phyloP scores from a whole-genome alignment of 2,329 filamentous ascomycete species.

The Ophiostoma ips region DNA sequence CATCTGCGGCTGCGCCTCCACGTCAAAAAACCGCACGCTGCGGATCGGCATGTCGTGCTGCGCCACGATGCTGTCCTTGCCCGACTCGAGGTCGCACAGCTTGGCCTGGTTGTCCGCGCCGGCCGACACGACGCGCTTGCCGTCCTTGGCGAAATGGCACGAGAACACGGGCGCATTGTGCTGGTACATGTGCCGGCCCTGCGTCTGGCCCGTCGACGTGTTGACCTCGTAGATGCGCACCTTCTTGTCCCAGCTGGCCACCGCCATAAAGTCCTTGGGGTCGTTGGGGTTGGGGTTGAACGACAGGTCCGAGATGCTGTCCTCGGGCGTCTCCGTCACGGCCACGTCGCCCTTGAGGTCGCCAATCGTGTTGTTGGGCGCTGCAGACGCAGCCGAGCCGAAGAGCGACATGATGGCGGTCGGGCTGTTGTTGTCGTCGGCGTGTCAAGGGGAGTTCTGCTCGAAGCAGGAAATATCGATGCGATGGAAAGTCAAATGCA shows the following conservation, averaged over 20 bases:
- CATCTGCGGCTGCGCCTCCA: conserved; percentile 52
- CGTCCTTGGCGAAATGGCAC: conserved; percentile 89
- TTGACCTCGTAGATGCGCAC: conserved; percentile 93
- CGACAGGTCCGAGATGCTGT: conserved; percentile 75
- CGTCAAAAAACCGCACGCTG: conserved; percentile 64
- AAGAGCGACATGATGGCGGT: conserved; percentile 42
- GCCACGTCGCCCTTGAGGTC: conserved; percentile 83
- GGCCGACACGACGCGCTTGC: conserved; percentile 72
- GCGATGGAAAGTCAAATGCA: too few relatives aligned
- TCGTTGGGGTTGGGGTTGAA: conserved; percentile 43
- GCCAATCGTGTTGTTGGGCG: conserved; percentile 60
- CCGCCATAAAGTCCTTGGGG: conserved; percentile 65
- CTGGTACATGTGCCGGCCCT: conserved; percentile 75
- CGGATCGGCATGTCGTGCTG: conserved; percentile 76
- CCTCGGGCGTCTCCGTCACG: conserved; percentile 64
- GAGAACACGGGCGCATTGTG: conserved; percentile 75
- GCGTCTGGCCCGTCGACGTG: conserved; percentile 53
- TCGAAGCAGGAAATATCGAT: too few relatives aligned
- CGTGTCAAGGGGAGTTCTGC: too few relatives aligned
- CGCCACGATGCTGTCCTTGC: conserved; percentile 58
- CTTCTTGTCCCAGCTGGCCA: conserved; percentile 95
- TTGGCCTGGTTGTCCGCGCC: conserved; percentile 86
- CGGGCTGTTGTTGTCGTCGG: not conserved
- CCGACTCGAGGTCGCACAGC: conserved; percentile 65
- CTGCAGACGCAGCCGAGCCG: conserved; percentile 30